Percentiles rank a stretch among this genome's conserved stretches.
phyloP scores from a whole-genome alignment of 2,329 filamentous ascomycete species.

The Fusarium sp. region DNA sequence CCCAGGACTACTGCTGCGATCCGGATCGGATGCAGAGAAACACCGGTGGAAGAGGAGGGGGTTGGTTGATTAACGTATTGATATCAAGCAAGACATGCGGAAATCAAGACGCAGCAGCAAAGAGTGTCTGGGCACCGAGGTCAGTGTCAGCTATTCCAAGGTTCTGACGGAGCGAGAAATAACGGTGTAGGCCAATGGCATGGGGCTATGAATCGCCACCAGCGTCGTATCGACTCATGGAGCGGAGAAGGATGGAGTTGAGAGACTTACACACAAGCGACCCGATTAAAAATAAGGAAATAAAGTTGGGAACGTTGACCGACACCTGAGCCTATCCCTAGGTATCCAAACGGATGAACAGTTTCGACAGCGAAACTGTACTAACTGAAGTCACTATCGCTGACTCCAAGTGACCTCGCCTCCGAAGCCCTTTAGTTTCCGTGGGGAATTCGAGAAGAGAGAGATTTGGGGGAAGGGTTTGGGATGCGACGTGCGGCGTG shows the following conservation, averaged over 20 bases:
- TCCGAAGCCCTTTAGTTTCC: constrained; percentile 25
- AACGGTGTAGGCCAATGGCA: constrained; percentile 38
- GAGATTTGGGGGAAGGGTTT: constrained; percentile 40
- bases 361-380: constrained; percentile 14
- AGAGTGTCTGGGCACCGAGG: constrained; percentile 35
- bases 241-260: constrained; percentile 16
- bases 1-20: constrained; percentile 36
- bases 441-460: constrained; percentile 33
- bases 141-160: constrained; percentile 43
- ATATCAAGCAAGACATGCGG: constrained; percentile 51
- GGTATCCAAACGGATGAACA: not conserved
- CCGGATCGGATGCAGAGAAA: constrained; percentile 32
- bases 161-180: constrained; percentile 19
- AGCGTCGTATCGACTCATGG: constrained; percentile 37
- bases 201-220: constrained; percentile 50
- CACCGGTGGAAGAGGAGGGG: constrained; percentile 35
- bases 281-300: constrained; percentile 26
- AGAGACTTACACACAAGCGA: constrained; percentile 42
- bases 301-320: constrained; percentile 18
- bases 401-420: constrained; percentile 32
- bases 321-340: constrained; percentile 11
- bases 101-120: constrained; percentile 33
- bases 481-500: constrained; percentile 37
- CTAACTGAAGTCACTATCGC: constrained; percentile 28
- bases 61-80: constrained; percentile 36